These are phyloP conservation scores for Quillaja saponaria DNA, from an alignment of 306 rosid species.

Conservation along the genomic window DNA sequence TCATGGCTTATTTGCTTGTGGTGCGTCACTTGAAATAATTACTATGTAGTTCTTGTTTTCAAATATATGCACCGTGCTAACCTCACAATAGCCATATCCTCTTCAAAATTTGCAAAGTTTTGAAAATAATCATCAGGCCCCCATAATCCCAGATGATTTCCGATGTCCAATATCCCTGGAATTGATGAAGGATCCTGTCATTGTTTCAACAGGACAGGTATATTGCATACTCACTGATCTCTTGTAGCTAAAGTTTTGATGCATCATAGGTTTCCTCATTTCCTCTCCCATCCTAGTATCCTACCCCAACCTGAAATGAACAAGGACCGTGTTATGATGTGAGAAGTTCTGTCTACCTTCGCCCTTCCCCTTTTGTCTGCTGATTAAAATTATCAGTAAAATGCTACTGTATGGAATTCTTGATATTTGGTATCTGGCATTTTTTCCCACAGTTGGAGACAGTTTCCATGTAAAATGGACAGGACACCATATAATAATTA, in stretches of 20 bases:
- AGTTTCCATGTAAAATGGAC: conserved; percentile 3
- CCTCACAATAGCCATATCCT: background rate
- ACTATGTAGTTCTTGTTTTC: background rate
- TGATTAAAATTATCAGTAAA: conserved; percentile 23
- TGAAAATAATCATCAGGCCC: conserved; percentile 54
- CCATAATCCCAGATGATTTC: conserved; percentile 82
- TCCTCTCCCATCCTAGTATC: background rate
- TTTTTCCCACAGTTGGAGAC: conserved; percentile 16
- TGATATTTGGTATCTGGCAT: conserved; percentile 22
- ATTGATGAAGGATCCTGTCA: conserved; percentile 94
- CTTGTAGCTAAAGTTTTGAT: conserved; percentile 16
- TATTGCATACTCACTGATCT: conserved; percentile 29
- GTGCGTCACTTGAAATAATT: background rate
- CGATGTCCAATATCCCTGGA: conserved; percentile 96
- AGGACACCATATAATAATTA: conserved; percentile 2
- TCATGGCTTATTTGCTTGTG: background rate
- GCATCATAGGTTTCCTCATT: conserved; percentile 9
- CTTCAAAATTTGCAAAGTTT: conserved; percentile 7
- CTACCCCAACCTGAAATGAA: no score
- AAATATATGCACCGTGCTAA: conserved; percentile 3
- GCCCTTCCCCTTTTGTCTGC: conserved; percentile 1
- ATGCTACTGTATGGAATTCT: conserved; percentile 2
- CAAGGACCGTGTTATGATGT: background rate
- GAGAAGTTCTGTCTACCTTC: conserved; percentile 3
- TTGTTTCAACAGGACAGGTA: conserved; percentile 99